These are phyloP conservation scores for Cenchrus fungigraminus DNA, from an alignment of 176 grass and related monocot species.

Conservation along the genomic window DNA sequence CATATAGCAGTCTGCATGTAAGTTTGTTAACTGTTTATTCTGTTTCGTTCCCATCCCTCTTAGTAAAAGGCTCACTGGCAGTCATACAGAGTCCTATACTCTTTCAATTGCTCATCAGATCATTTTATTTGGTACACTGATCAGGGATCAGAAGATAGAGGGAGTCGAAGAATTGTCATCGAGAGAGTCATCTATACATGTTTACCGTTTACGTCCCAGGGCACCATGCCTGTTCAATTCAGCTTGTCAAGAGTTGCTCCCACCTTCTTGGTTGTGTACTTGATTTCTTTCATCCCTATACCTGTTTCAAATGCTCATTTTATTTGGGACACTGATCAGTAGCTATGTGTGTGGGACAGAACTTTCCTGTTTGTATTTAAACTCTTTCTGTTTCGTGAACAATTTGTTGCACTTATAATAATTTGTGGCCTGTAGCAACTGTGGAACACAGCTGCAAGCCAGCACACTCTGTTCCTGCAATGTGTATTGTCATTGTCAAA, in stretches of 20 bases:
- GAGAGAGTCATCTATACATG: background rate
- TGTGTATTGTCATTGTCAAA: background rate
- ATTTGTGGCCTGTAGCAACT: background rate
- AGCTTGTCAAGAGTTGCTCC: background rate
- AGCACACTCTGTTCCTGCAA: slow-evolving; percentile 3
- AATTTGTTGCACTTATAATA: background rate
- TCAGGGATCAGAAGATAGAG: background rate
- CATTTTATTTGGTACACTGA: background rate
- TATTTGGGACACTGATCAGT: background rate
- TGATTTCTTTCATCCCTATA: background rate
- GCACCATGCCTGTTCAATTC: background rate
- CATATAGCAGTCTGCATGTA: background rate
- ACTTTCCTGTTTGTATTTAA: no score
- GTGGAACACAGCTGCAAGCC: background rate
- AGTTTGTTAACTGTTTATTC: background rate
- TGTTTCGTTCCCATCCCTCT: background rate
- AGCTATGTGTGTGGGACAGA: background rate
- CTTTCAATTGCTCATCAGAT: background rate
- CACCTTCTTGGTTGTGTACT: background rate
- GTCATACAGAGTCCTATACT: background rate
- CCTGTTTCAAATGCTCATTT: no score
- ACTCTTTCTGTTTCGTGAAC: background rate
- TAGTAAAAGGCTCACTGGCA: no score
- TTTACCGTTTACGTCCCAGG: background rate
- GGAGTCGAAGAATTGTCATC: background rate